phyloP scores from a whole-genome alignment of 805 yeast genomes.

The Pichia exigua region DNA sequence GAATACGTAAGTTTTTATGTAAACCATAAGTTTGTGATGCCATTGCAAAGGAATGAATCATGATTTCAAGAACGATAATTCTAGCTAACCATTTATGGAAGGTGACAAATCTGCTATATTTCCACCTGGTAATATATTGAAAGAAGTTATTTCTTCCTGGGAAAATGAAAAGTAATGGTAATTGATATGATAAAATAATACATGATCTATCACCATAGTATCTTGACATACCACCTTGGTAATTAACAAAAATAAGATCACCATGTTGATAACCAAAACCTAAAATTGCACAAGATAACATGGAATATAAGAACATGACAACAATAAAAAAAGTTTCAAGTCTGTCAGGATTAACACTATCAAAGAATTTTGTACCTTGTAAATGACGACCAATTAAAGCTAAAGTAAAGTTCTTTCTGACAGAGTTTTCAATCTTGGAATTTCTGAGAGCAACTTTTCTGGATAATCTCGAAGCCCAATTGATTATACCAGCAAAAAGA shows the following conservation, averaged over 20 bases:
- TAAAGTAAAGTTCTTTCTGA: slow-evolving; percentile 21
- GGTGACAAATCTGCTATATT: slow-evolving; percentile 43
- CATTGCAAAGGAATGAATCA: slow-evolving; percentile 37
- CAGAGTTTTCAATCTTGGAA: slow-evolving; percentile 11
- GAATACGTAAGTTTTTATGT: slow-evolving; percentile 22
- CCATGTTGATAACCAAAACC: slow-evolving; percentile 18
- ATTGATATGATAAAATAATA: slow-evolving; percentile 36
- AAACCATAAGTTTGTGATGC: slow-evolving; percentile 18
- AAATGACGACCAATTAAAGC: slow-evolving; percentile 22
- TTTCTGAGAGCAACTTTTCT: slow-evolving; percentile 22
- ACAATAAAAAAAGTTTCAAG: slow-evolving; percentile 39
- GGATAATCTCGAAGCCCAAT: slow-evolving; percentile 33
- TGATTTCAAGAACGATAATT: slow-evolving; percentile 31
- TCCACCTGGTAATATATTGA: slow-evolving; percentile 54
- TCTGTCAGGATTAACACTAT: slow-evolving; percentile 42
- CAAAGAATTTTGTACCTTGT: slow-evolving; percentile 5
- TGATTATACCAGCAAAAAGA: slow-evolving; percentile 33
- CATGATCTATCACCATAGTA: slow-evolving; percentile 47
- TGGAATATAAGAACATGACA: slow-evolving; percentile 28
- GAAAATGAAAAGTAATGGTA: slow-evolving; percentile 48
- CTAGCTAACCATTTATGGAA: slow-evolving; percentile 55
- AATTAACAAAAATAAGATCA: slow-evolving; percentile 17
- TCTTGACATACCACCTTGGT: slow-evolving; percentile 21
- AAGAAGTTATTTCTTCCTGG: slow-evolving; percentile 59
- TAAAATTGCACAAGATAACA: slow-evolving; percentile 16